phyloP scores from a whole-genome alignment of 495 filamentous ascomycete species.

The Oidiodendron maius region DNA sequence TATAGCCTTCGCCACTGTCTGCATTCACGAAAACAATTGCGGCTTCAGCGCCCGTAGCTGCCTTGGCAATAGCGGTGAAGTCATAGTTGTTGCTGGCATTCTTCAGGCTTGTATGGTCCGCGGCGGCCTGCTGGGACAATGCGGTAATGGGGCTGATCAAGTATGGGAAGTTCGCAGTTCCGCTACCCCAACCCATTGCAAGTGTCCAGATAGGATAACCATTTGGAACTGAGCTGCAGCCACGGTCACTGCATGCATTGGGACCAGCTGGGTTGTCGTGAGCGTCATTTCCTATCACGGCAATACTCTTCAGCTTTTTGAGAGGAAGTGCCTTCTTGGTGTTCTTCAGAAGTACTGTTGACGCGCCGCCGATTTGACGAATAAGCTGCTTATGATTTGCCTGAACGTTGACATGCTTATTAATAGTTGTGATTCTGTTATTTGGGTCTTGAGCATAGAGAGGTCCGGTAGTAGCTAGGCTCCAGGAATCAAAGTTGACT shows the following conservation, averaged over 20 bases:
- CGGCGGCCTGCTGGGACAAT: conserved; percentile 63
- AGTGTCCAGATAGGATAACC: conserved; percentile 10
- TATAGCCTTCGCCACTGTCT: conserved; percentile 79
- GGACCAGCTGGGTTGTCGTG: conserved; percentile 50
- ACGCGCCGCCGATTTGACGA: conserved; percentile 7
- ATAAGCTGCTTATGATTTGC: conserved; percentile 6
- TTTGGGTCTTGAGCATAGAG: conserved; percentile 40
- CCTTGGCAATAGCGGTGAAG: conserved; percentile 65
- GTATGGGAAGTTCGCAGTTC: conserved; percentile 61
- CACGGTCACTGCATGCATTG: too few species aligned
- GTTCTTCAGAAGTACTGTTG: conserved; percentile 63
- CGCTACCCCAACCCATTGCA: conserved; percentile 65
- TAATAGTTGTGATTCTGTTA: too few species aligned
- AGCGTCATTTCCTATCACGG: conserved; percentile 59
- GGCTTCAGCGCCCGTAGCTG: conserved; percentile 9
- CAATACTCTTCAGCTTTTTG: conserved; percentile 42
- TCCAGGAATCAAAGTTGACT: conserved; percentile 47
- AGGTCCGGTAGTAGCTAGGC: not conserved
- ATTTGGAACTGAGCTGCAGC: too few species aligned
- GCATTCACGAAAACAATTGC: conserved; percentile 77
- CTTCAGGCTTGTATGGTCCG: too few species aligned
- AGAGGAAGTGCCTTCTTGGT: conserved; percentile 47
- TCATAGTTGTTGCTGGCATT: conserved; percentile 55
- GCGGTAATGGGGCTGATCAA: conserved; percentile 79
- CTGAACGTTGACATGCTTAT: too few species aligned